A percentile compares a stretch with the other conserved stretches of the same genome.
Evolutionary conservation across 2,329 filamentous ascomycete genomes (phyloP).

Genomic region (Dryadomyces quercus-mongolicae): DNA sequence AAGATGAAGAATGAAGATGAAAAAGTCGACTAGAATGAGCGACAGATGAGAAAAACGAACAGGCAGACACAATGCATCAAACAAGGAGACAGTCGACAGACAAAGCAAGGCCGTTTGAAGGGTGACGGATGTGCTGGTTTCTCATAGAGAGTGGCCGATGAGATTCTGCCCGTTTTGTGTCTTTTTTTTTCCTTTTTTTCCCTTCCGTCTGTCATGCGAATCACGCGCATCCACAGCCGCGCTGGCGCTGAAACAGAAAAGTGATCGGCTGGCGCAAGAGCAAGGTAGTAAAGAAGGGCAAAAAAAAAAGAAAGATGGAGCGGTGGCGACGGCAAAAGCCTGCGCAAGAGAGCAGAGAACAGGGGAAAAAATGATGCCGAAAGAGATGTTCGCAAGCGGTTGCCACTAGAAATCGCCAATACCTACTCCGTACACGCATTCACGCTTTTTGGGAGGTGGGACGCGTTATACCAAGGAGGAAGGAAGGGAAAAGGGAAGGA

Average conservation of each 20-base stretch:
- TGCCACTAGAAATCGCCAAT: not conserved
- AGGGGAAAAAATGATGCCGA: not conserved
- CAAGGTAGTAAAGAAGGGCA: not conserved
- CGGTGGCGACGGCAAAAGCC: not conserved
- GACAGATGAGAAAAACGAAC: not conserved
- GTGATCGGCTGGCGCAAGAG: not conserved
- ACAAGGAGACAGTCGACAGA: not conserved
- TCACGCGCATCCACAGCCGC: constrained; percentile 1
- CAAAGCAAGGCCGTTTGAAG: too few relatives aligned
- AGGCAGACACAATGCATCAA: not conserved
- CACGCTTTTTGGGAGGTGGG: not conserved
- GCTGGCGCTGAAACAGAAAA: not conserved
- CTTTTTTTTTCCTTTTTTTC: not conserved
- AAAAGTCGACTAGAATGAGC: not conserved
- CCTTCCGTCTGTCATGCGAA: not conserved
- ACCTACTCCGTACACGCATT: not conserved
- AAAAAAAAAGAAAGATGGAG: not conserved
- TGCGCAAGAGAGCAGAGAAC: not conserved
- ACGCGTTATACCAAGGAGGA: constrained; percentile 4
- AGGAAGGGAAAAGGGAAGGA: constrained; percentile 5
- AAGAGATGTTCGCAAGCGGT: too few relatives aligned
- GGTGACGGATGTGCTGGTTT: too few relatives aligned
- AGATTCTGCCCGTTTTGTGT: not conserved
- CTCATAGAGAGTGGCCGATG: too few relatives aligned
- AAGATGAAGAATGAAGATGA: not conserved